Evolutionary conservation across 2,329 filamentous ascomycete genomes (phyloP), one percentile per base, ranked within the genome.

Genomic region (Pseudocercospora vitis): DNA sequence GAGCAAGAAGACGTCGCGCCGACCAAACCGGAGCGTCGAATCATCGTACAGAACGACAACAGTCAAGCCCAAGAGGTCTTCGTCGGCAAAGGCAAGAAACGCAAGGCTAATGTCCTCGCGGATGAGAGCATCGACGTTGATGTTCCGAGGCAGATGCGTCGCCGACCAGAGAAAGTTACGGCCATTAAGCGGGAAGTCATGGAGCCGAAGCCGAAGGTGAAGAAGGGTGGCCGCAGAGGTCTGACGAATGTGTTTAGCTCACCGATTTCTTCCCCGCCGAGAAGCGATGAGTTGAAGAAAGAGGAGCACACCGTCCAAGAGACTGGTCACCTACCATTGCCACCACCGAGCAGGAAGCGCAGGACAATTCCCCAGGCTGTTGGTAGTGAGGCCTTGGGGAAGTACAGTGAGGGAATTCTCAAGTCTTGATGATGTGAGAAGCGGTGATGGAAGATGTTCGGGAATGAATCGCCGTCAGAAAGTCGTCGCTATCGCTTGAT

Each of bases 21-120:
- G 3, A 14, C 50, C 8, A 29, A 24, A 6, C 31, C 48, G 9
- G 52, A 48, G 39, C 48, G 48, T 14, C 52, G 37, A 16, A 28
- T 21, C 3, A 49, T 52, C 29, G 21, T 52, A 18, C 48, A 57
- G 26, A 39, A 52, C 12, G 29, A 48, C 35, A 26, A 48, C 33
- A 51, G 32, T 19, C 55, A 53, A 33, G 23, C 23, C 7, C 47
- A 18, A 11, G 47, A 19, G 18, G 32, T 50, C 28, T 31, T 48
- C 12, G 26, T n/a, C 8, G 2, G 12, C n/a, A 49, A 48, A 18
- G 35, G 45, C 19, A 48, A 19, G 16, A 55, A 55, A 48, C 48
- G 52, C 40, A 53, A 48, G 35, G 31, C 31, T 14, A 18, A 49
- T 23, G 37, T 32, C 24, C 29, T 49, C 29, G 40, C 52, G 6